Conservation (phyloP, 371 early-diverging fungal species). For the Lichtheimia corymbifera region DNA sequence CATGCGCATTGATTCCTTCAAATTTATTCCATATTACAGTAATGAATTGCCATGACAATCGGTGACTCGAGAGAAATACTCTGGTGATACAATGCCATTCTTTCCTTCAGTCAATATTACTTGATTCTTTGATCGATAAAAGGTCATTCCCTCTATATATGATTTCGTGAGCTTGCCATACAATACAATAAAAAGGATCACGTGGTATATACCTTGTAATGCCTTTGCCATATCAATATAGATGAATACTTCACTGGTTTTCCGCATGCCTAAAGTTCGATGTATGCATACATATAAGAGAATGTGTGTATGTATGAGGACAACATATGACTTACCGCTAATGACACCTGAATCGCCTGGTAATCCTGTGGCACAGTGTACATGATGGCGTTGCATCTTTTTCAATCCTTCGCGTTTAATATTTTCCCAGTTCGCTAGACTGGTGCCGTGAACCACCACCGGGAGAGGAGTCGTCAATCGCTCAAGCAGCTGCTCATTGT, state of each 20-base stretch:
- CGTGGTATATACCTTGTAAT: slow-evolving; percentile 47
- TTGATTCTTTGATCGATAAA: slow-evolving; percentile 73
- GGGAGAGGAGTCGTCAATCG: slow-evolving; percentile 8
- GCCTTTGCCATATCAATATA: slow-evolving; percentile 74
- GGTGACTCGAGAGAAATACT: slow-evolving; percentile 66
- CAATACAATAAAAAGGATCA: not conserved
- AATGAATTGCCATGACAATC: slow-evolving; percentile 27
- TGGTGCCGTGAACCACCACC: slow-evolving; percentile 70
- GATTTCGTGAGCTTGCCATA: not conserved
- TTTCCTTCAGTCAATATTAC: slow-evolving; percentile 78
- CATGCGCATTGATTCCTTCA: not conserved
- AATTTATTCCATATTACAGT: not conserved
- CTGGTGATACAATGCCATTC: slow-evolving; percentile 59
- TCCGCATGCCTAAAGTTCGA: slow-evolving; percentile 59
- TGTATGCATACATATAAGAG: not conserved
- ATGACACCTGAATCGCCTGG: slow-evolving; percentile 69
- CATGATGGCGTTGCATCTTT: slow-evolving; percentile 85
- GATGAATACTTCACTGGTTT: slow-evolving; percentile 65
- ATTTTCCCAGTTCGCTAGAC: slow-evolving; percentile 48
- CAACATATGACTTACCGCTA: slow-evolving; percentile 39
- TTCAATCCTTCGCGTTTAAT: slow-evolving; percentile 63
- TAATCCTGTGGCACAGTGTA: slow-evolving; percentile 82
- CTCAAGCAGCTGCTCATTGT: slow-evolving; percentile 34
- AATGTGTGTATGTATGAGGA: not conserved
- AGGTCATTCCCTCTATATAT: slow-evolving; percentile 68